phyloP scores from a whole-genome alignment of 164 flowering plant species.

The Houttuynia cordata region DNA sequence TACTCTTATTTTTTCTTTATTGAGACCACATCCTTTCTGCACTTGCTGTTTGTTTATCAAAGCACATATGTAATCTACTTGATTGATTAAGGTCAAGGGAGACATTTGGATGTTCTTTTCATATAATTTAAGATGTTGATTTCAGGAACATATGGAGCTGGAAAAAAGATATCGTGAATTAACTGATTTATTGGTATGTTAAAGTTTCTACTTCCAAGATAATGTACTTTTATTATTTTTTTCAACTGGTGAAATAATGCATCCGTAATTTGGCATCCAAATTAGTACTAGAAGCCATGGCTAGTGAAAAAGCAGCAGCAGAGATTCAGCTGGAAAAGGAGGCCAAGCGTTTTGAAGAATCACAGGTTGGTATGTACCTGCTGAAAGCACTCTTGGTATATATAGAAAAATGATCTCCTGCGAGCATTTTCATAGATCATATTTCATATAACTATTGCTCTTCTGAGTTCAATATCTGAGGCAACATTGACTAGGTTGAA shows the following conservation, averaged over 20 bases:
- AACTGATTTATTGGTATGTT: conserved; percentile 82
- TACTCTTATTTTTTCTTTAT: no score
- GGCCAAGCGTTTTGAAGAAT: conserved; percentile 70
- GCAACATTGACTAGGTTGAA: conserved; percentile 45
- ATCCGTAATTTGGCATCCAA: not conserved
- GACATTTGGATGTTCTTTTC: no score
- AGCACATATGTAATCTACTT: no score
- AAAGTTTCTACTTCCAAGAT: not conserved
- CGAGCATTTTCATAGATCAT: not conserved
- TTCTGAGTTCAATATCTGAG: not conserved
- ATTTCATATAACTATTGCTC: no score
- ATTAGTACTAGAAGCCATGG: conserved; percentile 59
- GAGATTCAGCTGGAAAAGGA: conserved; percentile 97
- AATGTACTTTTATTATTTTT: not conserved
- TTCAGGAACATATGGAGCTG: conserved; percentile 95
- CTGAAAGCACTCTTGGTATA: not conserved
- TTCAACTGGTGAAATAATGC: not conserved
- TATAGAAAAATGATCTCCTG: not conserved
- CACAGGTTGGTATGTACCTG: conserved; percentile 39
- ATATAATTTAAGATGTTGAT: not conserved
- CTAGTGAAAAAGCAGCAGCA: conserved; percentile 96
- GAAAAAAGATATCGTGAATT: conserved; percentile 95
- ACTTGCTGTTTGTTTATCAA: no score
- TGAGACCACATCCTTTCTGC: no score
- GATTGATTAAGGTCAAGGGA: no score